Evolutionary conservation across 768 basidiomycete genomes (phyloP).

Genomic region (Boletus subparvulus): DNA sequence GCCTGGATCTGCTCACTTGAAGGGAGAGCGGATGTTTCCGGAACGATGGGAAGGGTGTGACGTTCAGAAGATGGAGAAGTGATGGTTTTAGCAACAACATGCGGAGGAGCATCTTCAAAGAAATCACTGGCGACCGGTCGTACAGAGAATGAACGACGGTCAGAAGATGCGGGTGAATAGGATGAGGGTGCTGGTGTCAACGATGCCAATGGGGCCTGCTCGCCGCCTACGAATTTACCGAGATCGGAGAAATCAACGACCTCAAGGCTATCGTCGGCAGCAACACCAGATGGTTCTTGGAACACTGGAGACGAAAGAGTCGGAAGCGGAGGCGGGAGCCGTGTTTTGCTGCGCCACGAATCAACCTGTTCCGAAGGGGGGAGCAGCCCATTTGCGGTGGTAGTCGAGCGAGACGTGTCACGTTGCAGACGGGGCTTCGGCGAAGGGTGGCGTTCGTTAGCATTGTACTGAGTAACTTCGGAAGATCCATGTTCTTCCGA

Average conservation of each 20-base stretch:
- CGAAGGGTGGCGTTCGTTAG: slow-evolving; percentile 36
- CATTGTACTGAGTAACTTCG: slow-evolving; percentile 8
- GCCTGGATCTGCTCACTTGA: slow-evolving; percentile 10
- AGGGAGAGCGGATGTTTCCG: slow-evolving; percentile 11
- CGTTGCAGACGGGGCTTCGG: slow-evolving; percentile 29
- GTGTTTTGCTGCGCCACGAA: slow-evolving; percentile 65
- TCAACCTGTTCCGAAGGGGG: slow-evolving; percentile 41
- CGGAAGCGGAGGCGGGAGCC: slow-evolving; percentile 27
- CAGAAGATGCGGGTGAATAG: slow-evolving; percentile 17
- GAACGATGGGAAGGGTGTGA: slow-evolving; percentile 12
- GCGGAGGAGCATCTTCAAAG: slow-evolving; percentile 52
- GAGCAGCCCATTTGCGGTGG: slow-evolving; percentile 25
- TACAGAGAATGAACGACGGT: slow-evolving; percentile 31
- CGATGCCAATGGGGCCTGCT: slow-evolving; percentile 11
- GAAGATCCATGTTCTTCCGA: slow-evolving; percentile 4
- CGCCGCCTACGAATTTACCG: slow-evolving; percentile 60
- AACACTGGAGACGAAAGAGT: slow-evolving; percentile 36
- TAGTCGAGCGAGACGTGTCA: slow-evolving; percentile 9
- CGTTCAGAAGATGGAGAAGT: slow-evolving; percentile 20
- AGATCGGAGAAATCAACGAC: slow-evolving; percentile 81
- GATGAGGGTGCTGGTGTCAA: slow-evolving; percentile 17
- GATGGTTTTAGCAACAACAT: slow-evolving; percentile 39
- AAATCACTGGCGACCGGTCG: slow-evolving; percentile 70
- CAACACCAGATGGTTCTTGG: slow-evolving; percentile 39
- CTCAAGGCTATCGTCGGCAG: slow-evolving; percentile 63